Conservation (phyloP, 306 rosid species). For the Alnus glutinosa region DNA sequence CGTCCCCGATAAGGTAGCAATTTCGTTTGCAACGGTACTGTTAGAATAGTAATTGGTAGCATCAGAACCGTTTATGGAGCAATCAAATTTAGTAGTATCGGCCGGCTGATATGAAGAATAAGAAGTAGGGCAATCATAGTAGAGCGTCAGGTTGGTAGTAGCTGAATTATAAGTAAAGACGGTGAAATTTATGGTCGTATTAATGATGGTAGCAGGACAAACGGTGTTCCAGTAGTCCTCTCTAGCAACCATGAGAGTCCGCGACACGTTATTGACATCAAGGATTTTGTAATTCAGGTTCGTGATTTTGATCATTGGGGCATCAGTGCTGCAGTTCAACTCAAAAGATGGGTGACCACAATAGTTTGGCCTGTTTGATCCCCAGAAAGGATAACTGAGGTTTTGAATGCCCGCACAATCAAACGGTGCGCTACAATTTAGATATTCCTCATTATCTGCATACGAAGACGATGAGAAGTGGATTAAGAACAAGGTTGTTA, state of each 20-base stretch:
- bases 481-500: slow-evolving; percentile 29
- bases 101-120: not conserved
- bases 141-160: slow-evolving; percentile 27
- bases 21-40: not conserved
- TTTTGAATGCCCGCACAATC: slow-evolving; percentile 25
- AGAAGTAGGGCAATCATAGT: slow-evolving; percentile 43
- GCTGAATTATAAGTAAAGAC: slow-evolving; percentile 26
- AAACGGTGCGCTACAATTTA: slow-evolving; percentile 33
- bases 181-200: slow-evolving; percentile 23
- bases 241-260: slow-evolving; percentile 39
- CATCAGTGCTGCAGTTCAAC: slow-evolving; percentile 36
- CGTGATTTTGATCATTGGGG: slow-evolving; percentile 23
- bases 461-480: slow-evolving; percentile 27
- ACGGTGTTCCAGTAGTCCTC: slow-evolving; percentile 37
- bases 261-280: slow-evolving; percentile 7
- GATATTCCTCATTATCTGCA: slow-evolving; percentile 18
- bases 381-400: slow-evolving; percentile 57
- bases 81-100: slow-evolving; percentile 31
- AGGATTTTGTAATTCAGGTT: slow-evolving; percentile 35
- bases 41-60: slow-evolving; percentile 27
- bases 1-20: not conserved
- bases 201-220: slow-evolving; percentile 31
- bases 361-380: slow-evolving; percentile 35
- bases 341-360: slow-evolving; percentile 58
- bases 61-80: slow-evolving; percentile 20